Conservation (phyloP, 2,329 filamentous ascomycete species). For the Fusarium udum region DNA sequence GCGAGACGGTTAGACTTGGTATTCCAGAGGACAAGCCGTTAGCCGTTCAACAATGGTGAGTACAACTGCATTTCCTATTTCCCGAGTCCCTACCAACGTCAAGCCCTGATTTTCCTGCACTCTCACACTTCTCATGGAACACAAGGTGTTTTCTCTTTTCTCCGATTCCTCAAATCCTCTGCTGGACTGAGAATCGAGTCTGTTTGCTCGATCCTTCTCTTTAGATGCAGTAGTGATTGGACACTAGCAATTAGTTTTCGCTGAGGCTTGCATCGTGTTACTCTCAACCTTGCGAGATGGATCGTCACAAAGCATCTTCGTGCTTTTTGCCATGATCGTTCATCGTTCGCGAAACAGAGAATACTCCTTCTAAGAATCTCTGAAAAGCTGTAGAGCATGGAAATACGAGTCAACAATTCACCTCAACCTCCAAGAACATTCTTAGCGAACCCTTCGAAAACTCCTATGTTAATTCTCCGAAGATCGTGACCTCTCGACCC, state of each 20-base stretch:
- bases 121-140: not conserved
- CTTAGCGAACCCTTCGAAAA: not conserved
- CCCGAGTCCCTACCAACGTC: not conserved
- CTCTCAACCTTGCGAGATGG: not conserved
- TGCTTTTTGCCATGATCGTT: not conserved
- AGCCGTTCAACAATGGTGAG: slow-evolving; percentile 90
- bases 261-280: slow-evolving; percentile 18
- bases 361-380: not conserved
- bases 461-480: not conserved
- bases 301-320: not conserved
- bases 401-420: not conserved
- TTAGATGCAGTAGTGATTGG: not conserved
- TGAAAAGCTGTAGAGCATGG: not conserved
- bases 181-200: slow-evolving; percentile 3
- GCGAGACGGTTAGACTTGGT: slow-evolving; percentile 88
- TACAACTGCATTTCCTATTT: not conserved
- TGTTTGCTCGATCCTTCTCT: not conserved
- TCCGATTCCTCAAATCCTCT: not conserved
- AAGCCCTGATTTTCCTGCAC: not conserved
- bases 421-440: no score
- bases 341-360: not conserved
- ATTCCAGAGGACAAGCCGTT: slow-evolving; percentile 80
- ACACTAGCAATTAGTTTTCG: not conserved
- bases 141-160: not conserved
- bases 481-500: not conserved